These are phyloP conservation scores for Cyclospora cayetanensis DNA, from an alignment of 169 alveolate species.

Conservation along the genomic window DNA sequence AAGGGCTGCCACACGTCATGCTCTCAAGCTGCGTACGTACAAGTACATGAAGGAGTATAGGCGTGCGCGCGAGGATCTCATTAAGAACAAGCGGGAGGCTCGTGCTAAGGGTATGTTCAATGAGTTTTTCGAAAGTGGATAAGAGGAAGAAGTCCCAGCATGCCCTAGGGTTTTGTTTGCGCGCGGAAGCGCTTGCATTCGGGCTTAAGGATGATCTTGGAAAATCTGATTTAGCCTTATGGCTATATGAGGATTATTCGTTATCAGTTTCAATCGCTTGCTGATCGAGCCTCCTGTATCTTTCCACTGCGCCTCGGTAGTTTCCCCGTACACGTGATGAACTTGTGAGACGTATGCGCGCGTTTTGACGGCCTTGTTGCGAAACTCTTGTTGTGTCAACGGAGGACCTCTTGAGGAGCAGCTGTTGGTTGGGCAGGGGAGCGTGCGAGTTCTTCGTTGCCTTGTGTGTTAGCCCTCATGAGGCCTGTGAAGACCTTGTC, in stretches of 20 bases:
- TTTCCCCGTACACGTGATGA: background rate
- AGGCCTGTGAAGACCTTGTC: too few species aligned
- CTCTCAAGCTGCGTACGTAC: conserved; percentile 74
- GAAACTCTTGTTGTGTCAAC: too few species aligned
- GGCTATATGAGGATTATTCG: background rate
- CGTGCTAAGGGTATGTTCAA: conserved; percentile 60
- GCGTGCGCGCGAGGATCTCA: conserved; percentile 62
- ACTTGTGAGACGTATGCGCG: too few species aligned
- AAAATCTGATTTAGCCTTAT: background rate
- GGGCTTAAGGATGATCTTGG: background rate
- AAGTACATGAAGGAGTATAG: conserved; percentile 75
- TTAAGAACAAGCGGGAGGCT: conserved; percentile 71
- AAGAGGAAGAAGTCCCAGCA: too few species aligned
- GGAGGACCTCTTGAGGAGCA: too few species aligned
- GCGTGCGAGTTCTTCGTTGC: too few species aligned
- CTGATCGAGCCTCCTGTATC: background rate
- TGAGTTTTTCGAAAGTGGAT: too few species aligned
- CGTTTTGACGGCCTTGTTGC: too few species aligned
- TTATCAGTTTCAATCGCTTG: conserved; percentile 36
- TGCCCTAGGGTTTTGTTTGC: background rate
- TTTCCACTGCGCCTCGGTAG: background rate
- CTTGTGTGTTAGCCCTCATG: too few species aligned
- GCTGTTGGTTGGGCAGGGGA: too few species aligned
- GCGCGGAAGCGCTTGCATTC: background rate
- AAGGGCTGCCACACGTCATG: conserved; percentile 66